Conservation (phyloP, 108 stramenopile species). For the Conticribra weissflogii region DNA sequence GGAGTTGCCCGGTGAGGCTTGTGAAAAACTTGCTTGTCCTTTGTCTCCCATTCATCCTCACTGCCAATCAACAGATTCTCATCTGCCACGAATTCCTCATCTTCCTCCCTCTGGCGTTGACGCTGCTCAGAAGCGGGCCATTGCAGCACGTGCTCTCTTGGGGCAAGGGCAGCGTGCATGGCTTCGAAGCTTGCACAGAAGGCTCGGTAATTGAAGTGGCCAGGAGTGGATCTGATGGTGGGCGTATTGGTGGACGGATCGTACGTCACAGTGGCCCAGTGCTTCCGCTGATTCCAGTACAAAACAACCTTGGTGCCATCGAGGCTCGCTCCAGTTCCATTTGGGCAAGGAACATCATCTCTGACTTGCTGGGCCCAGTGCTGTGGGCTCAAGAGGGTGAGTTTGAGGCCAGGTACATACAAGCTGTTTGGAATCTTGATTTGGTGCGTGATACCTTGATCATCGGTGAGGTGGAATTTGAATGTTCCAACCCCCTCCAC, state of each 20-base stretch:
- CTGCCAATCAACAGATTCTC: background rate
- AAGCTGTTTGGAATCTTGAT: conserved; percentile 2
- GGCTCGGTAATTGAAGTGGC: background rate
- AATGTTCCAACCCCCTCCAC: background rate
- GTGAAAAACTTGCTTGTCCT: background rate
- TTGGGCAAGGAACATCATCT: background rate
- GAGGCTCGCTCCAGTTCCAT: too few relatives aligned
- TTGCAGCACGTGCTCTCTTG: background rate
- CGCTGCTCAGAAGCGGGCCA: background rate
- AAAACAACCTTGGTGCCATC: too few relatives aligned
- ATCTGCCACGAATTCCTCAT: background rate
- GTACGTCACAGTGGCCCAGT: background rate
- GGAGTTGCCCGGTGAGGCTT: background rate
- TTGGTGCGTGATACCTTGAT: background rate
- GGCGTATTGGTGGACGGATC: background rate
- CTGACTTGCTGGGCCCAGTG: background rate
- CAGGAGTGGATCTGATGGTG: background rate
- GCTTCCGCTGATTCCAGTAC: background rate
- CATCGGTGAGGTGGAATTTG: background rate
- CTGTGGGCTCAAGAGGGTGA: too few relatives aligned
- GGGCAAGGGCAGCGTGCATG: background rate
- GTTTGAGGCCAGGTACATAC: background rate
- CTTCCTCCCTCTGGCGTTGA: background rate
- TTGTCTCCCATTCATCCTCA: background rate
- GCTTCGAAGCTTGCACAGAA: background rate